Base-by-base conservation (phyloP, 208 protist genomes). In the Trypanosoma congolense region DNA sequence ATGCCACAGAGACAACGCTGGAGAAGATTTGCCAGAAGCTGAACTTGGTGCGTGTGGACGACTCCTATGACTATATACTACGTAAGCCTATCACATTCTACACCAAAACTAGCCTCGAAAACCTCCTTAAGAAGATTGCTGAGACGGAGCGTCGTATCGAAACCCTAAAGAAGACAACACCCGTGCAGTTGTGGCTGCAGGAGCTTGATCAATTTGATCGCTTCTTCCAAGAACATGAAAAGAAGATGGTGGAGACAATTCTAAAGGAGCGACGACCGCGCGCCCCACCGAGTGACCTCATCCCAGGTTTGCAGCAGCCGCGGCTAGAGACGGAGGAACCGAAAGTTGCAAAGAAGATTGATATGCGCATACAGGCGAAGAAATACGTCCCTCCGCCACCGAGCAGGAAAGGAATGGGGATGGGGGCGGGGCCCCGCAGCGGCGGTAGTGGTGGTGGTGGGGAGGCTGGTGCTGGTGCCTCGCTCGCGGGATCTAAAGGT, bases 161-260 rank as follows among this genome's bases (percentile, higher is more conserved):
- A 3, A 56, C 70, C 24, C 55, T 98, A 47, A 75, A 90, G 44
- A 73, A 81, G 47, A 95, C 70, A 19, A 88, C 87, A 5, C 80
- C 87, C 26, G 76, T 87, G 38, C 79, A 90, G 64, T 67, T 97
- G 50, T 98, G 92, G 91, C 44, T 79, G 16, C 50, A 45, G 19
- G 92, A 98, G 56, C 71, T 98, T 4, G 88, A 96, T 61, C 72
- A 61, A 36, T 96, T 97, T 65, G 89, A 95, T 67, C 73, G 80
- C 53, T 63, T 67, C 28, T 93, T 80, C 55, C 72, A 67, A 52
- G 84, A 92, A 66, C 82, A 91, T 52, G 83, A 92, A 62, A 65
- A 67, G 1, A 75, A 76, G 41, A 59, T 75, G 38, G 58, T 83
- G 46, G 66, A 75, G 57, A 78, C 78, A 10, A 92, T 95, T 58